Conservation (phyloP, 108 stramenopile species). For the Discostella pseudostelligera region DNA sequence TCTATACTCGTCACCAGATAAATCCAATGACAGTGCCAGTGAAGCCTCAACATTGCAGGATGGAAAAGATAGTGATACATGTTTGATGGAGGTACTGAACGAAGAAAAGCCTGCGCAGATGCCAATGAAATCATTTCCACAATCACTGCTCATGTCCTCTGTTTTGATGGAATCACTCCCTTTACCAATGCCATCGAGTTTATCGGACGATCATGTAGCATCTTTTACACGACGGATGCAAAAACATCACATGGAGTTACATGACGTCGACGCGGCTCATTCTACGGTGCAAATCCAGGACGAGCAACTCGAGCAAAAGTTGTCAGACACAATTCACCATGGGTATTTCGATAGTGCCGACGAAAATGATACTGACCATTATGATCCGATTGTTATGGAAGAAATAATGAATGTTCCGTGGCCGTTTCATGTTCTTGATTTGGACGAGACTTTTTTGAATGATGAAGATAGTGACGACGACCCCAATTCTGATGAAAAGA, state of each 20-base stretch:
- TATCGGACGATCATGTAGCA: slow-evolving; percentile 18
- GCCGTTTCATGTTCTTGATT: slow-evolving; percentile 37
- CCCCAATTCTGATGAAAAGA: slow-evolving; percentile 7
- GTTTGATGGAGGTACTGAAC: slow-evolving; percentile 1
- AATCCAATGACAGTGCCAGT: not conserved
- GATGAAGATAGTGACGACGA: slow-evolving; percentile 14
- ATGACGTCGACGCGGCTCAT: not conserved
- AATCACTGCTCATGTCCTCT: slow-evolving; percentile 39
- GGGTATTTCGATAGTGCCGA: slow-evolving; percentile 16
- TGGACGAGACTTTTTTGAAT: slow-evolving; percentile 32
- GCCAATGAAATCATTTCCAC: not conserved
- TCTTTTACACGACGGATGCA: slow-evolving; percentile 41
- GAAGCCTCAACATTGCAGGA: not conserved
- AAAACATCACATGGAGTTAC: slow-evolving; percentile 14
- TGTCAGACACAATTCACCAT: slow-evolving; percentile 30
- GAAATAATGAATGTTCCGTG: slow-evolving; percentile 46
- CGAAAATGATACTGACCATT: slow-evolving; percentile 24
- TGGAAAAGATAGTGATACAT: not conserved
- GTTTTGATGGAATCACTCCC: slow-evolving; percentile 31
- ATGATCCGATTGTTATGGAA: slow-evolving; percentile 43
- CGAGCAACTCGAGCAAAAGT: slow-evolving; percentile 20
- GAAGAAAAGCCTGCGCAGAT: not conserved
- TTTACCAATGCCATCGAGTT: slow-evolving; percentile 25
- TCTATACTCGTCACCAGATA: slow-evolving; percentile 7
- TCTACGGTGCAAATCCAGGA: slow-evolving; percentile 8